These are phyloP conservation scores for Bombardia bombarda DNA, from an alignment of 495 filamentous ascomycete species.

Conservation along the genomic window DNA sequence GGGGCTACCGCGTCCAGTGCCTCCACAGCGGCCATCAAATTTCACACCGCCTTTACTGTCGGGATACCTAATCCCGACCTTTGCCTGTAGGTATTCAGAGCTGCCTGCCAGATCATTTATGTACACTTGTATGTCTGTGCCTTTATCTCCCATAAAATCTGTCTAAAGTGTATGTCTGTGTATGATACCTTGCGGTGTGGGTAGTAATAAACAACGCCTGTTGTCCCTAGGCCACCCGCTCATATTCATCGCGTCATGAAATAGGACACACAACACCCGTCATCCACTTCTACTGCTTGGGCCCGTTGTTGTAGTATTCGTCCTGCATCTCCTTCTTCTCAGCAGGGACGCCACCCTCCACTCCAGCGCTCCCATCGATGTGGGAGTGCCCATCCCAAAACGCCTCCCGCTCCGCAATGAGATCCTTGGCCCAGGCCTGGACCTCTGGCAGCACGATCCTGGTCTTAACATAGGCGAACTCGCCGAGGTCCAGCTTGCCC, in stretches of 20 bases:
- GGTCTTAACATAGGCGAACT: conserved; percentile 72
- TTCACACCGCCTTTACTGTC: no score
- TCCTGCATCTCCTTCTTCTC: conserved; percentile 29
- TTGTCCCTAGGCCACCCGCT: not conserved
- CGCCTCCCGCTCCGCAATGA: conserved; percentile 66
- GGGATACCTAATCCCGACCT: no score
- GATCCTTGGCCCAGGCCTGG: conserved; percentile 66
- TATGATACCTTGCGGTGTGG: not conserved
- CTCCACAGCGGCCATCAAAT: no score
- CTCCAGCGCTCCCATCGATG: conserved; percentile 31
- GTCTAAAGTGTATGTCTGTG: not conserved
- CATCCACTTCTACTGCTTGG: conserved; percentile 11
- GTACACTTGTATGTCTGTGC: no score
- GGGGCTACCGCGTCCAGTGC: no score
- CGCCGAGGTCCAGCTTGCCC: conserved; percentile 62
- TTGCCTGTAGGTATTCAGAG: no score
- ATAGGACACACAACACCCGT: not conserved
- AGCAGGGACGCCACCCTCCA: conserved; percentile 28
- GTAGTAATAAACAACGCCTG: not conserved
- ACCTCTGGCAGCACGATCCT: conserved; percentile 69
- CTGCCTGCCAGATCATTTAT: no score
- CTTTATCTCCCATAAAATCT: not conserved
- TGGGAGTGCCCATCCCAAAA: conserved; percentile 54
- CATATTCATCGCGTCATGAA: not conserved
- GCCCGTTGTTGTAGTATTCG: conserved; percentile 31